Base-by-base conservation (phyloP, 164 flowering plant species). In the Protea cynaroides region DNA sequence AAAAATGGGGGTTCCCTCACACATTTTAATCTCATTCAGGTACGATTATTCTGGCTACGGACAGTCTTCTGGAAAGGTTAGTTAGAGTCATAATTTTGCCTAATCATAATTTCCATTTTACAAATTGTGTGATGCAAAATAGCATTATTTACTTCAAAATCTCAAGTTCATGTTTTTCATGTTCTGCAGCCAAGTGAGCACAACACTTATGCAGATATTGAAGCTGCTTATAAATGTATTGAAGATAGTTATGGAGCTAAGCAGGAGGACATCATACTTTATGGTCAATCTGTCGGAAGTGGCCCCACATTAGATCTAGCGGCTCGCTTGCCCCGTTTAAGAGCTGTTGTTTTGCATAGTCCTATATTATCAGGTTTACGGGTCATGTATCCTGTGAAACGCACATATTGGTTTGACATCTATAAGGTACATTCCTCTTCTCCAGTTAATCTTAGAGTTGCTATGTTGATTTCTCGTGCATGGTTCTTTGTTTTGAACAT, bases 41-140 rank as follows among this genome's bases (percentile, higher is more conserved):
- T 91, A 91, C 69, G 97, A 91, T 72, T 91, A 88, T 74, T 88
- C 97, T 56, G 97, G 97, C 8, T 89, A 89, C 72, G 97, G 97
- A 23, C 88, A 84, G 72, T 88, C 97, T 44, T 65, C 93, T 56
- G 97, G 97, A 67, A 91, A 91, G 96, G 96, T 88, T 62, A 51
- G 83, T 64, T 64, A 34, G 19, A 49, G 49, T 52, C 49, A 59
- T 49, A 38, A 51, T 29, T 67, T 61, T 21, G 18, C 23, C 61
- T 49, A 51, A 69, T 24, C 15, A 50, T 25, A 56, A 13, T 17
- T 37, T 23, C 18, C 14, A 1, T 58, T 51, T n/a, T 19, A 43
- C 19, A 38, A 24, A 25, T 23, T 40, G 7, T 23, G 6, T 56
- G 56, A 47, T 65, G 29, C 43, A 61, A 49, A 47, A 44, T 40